These are phyloP conservation scores for Neurospora crassa DNA, from an alignment of 2,329 filamentous ascomycete genomes.

Conservation along the genomic window DNA sequence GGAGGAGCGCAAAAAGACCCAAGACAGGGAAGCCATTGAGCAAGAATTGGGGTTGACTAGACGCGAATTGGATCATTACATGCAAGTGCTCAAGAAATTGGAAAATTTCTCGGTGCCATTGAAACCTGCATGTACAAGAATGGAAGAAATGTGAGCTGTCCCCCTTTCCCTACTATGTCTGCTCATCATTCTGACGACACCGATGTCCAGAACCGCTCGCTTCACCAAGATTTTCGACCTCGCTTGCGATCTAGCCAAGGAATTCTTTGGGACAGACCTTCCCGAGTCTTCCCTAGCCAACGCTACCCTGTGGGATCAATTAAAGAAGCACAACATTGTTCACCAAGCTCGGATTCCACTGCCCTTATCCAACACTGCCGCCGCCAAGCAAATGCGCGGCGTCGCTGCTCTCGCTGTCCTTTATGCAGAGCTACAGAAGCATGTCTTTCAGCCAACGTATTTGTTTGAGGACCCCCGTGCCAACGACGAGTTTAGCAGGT, in stretches of 20 bases:
- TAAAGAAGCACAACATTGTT: neutral
- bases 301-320: neutral
- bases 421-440: conserved; percentile 17
- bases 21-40: neutral
- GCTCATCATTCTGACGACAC: neutral
- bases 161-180: neutral
- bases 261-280: conserved; percentile 1
- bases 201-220: neutral
- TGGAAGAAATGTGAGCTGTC: neutral
- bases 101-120: neutral
- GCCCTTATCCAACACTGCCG: conserved; percentile 20
- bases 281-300: neutral
- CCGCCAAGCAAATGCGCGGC: conserved; percentile 25
- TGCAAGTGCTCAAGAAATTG: neutral
- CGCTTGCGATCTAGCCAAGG: conserved; percentile 1
- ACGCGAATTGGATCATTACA: neutral
- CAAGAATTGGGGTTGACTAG: neutral
- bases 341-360: conserved; percentile 18
- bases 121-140: neutral
- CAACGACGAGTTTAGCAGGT: neutral
- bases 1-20: neutral
- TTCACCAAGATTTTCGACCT: neutral
- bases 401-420: conserved; percentile 22
- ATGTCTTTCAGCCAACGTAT: conserved; percentile 26
- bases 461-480: conserved; percentile 6